Conservation (phyloP, 202 grass and related monocot species). For the Bolboschoenoplectus hybrid region DNA sequence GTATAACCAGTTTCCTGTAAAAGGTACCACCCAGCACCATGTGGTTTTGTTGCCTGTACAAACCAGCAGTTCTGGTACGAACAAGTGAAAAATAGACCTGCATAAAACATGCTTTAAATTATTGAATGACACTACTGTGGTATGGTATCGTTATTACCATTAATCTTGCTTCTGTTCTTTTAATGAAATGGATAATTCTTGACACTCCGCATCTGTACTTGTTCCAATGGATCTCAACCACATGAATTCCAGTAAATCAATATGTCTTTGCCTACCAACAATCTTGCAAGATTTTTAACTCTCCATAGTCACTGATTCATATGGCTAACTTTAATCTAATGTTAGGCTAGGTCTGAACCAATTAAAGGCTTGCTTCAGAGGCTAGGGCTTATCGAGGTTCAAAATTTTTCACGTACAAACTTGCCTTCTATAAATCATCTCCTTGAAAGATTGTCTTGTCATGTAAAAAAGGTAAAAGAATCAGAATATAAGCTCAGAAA, state of each 20-base stretch:
- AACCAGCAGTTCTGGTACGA: too few species aligned
- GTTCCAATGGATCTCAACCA: not conserved
- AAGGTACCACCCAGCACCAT: too few species aligned
- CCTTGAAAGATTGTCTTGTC: slow-evolving; percentile 51
- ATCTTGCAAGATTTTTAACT: not conserved
- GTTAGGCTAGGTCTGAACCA: slow-evolving; percentile 74
- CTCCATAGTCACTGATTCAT: not conserved
- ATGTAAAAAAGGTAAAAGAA: slow-evolving; percentile 52
- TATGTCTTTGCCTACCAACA: not conserved
- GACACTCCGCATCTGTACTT: not conserved
- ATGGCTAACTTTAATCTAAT: not conserved
- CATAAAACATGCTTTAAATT: not conserved
- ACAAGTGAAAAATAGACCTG: not conserved
- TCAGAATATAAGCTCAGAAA: slow-evolving; percentile 55
- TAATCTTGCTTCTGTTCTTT: too few species aligned
- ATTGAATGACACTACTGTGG: not conserved
- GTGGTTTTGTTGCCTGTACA: too few species aligned
- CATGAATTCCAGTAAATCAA: not conserved
- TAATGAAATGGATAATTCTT: not conserved
- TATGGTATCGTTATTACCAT: too few species aligned
- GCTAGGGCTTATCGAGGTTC: slow-evolving; percentile 59
- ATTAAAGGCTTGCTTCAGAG: slow-evolving; percentile 70
- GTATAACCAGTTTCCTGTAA: too few species aligned
- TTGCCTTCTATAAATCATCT: slow-evolving; percentile 45
- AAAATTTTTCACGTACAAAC: slow-evolving; percentile 47